Conservation (phyloP, 2,329 filamentous ascomycete genomes). For the Dryadomyces sulphureus region DNA sequence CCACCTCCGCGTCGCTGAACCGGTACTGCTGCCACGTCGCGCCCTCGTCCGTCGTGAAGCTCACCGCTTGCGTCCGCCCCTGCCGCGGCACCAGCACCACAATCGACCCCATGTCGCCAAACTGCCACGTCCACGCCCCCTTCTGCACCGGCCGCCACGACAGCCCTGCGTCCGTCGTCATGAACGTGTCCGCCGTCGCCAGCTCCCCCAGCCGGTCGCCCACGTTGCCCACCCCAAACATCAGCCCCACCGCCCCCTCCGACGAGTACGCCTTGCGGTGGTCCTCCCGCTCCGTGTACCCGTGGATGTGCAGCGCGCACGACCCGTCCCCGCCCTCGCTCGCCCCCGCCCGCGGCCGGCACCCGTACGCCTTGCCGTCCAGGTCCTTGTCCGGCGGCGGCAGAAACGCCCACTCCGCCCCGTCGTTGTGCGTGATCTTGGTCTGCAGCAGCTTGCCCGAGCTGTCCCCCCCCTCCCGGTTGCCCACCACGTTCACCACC, state of each 20-base stretch:
- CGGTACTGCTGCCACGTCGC: constrained; percentile 60
- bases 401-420: constrained; percentile 70
- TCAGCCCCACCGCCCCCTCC: constrained; percentile 71
- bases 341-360: constrained; percentile 21
- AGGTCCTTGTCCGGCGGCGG: constrained; percentile 56
- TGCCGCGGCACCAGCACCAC: constrained; percentile 71
- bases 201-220: constrained; percentile 49
- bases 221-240: constrained; percentile 87
- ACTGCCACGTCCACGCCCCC: constrained; percentile 84
- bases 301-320: constrained; percentile 84
- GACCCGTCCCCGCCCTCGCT: constrained; percentile 42
- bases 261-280: constrained; percentile 78
- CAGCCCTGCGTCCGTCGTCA: constrained; percentile 82
- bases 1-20: constrained; percentile 55
- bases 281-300: constrained; percentile 82
- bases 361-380: constrained; percentile 57
- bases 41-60: constrained; percentile 50
- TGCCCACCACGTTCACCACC: constrained; percentile 73
- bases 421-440: constrained; percentile 93
- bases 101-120: constrained; percentile 87
- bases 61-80: constrained; percentile 44
- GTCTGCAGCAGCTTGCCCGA: constrained; percentile 71
- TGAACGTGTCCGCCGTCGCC: constrained; percentile 73
- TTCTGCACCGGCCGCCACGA: constrained; percentile 77
- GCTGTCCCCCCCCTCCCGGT: constrained; percentile 34